Conservation (phyloP, 106 monocot species). For the Cymbidium sinense region DNA sequence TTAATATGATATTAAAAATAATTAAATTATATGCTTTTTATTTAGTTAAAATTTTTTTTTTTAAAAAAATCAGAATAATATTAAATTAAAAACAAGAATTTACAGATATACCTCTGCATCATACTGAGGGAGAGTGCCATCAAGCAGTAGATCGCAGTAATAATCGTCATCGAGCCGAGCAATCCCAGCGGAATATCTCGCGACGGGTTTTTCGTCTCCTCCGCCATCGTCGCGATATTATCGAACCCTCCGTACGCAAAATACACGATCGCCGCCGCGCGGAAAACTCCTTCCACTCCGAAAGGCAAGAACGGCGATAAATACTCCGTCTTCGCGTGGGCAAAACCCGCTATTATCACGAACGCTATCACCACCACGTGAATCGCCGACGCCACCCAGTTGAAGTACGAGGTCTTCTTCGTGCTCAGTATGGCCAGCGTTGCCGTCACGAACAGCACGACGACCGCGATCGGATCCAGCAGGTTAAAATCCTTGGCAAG, state of each 20-base stretch:
- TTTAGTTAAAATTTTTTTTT: no score
- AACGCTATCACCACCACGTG: conserved; percentile 45
- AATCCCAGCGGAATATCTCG: conserved; percentile 77
- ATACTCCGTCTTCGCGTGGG: conserved; percentile 38
- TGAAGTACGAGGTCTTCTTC: conserved; percentile 36
- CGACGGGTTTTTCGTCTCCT: conserved; percentile 74
- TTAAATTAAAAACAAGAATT: no score
- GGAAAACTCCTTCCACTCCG: conserved; percentile 57
- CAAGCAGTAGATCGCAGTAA: conserved; percentile 61
- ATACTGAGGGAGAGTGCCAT: conserved; percentile 64
- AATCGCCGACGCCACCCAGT: conserved; percentile 47
- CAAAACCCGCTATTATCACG: conserved; percentile 43
- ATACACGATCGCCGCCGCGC: conserved; percentile 60
- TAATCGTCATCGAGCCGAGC: conserved; percentile 57
- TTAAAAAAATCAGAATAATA: no score
- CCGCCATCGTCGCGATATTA: conserved; percentile 74
- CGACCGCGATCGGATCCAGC: conserved; percentile 65
- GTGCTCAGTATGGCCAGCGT: conserved; percentile 40
- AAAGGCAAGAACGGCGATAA: conserved; percentile 58
- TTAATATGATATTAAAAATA: no score
- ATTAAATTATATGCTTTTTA: no score
- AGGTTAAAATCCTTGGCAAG: conserved; percentile 53
- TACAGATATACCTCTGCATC: conserved; percentile 41
- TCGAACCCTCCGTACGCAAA: conserved; percentile 78
- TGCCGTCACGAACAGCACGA: conserved; percentile 27